Evolutionary conservation across 2,329 filamentous ascomycete species (phyloP), one percentile per base, ranked within the genome.

Genomic region (Penicillium sp.): DNA sequence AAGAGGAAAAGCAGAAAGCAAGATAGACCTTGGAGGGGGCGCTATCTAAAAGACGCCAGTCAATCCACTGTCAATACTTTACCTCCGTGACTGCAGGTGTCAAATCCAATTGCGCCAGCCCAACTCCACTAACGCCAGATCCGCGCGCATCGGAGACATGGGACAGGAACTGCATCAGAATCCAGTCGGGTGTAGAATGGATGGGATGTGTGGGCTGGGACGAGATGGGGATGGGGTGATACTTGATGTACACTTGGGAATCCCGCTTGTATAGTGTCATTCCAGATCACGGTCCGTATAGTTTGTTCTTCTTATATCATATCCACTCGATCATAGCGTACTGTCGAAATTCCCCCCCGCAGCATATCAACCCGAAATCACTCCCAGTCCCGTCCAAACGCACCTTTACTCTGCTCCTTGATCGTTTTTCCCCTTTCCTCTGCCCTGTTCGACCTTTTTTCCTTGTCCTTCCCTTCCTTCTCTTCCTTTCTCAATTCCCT

Each of bases 391-490:
- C 19, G 33, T 51, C n/a, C 42, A 55, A 42, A 33, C 40, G 19
- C 28, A 25, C 22, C 46, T 28, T 8, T 25, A 28, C n/a, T n/a
- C 16, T 28, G 51, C 58, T 54, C 67, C 61, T 67, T 69, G 63
- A 63, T 68, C 63, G 59, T 62, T 66, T 66, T 67, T 59, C 62
- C 63, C 55, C 61, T 66, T 67, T 63, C 66, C 58, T 67, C 58
- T 67, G 64, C 60, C 68, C 64, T 71, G 60, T 68, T 64, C 72
- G 70, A 64, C 60, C 40, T 14, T 60, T 65, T 62, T 64, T 66
- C 63, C 63, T 37, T 30, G n/a, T n/a, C 37, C 51, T 26, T 22
- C 4, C 16, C 30, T n/a, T 52, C 52, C 54, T 42, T 40, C 16
- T 35, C 48, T 22, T 22, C 33, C 33, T 14, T 52, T 49, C 54